Conservation (phyloP, 176 grass and related monocot genomes). For the Zoysia japonica region DNA sequence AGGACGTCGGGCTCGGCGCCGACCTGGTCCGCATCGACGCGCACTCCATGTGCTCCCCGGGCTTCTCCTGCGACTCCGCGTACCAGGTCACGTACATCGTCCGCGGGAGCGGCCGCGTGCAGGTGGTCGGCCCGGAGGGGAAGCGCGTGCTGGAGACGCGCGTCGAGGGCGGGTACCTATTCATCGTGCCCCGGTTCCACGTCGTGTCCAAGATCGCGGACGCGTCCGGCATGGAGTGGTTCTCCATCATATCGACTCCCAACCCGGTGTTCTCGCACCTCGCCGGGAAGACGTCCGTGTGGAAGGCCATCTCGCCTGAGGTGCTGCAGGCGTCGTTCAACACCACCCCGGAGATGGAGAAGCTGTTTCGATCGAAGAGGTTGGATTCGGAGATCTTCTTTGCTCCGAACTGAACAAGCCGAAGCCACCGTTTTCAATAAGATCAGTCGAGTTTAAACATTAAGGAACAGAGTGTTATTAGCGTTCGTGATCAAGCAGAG, state of each 20-base stretch:
- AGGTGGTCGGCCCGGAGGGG: constrained; percentile 72
- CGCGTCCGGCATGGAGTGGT: constrained; percentile 76
- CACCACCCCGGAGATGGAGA: constrained; percentile 73
- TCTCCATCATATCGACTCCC: constrained; percentile 92
- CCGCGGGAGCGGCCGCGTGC: constrained; percentile 69
- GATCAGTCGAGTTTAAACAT: too few species aligned
- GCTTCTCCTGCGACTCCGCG: constrained; percentile 87
- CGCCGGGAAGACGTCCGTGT: constrained; percentile 78
- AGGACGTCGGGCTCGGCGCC: constrained; percentile 69
- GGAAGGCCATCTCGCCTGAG: constrained; percentile 81
- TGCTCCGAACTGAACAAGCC: constrained; percentile 36
- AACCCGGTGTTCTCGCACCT: constrained; percentile 84
- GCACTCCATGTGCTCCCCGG: constrained; percentile 89
- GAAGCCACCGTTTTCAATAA: too few species aligned
- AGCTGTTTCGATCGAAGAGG: constrained; percentile 77
- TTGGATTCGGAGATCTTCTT: constrained; percentile 87
- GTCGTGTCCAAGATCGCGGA: constrained; percentile 93
- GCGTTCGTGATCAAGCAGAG: too few species aligned
- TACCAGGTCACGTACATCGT: constrained; percentile 89
- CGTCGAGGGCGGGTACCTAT: constrained; percentile 57
- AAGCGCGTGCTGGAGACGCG: constrained; percentile 66
- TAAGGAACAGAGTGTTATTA: too few species aligned
- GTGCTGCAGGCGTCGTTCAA: constrained; percentile 67
- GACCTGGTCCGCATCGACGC: constrained; percentile 76
- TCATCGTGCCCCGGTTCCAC: constrained; percentile 84